Conservation (phyloP, 768 basidiomycete genomes). For the Suillus subaureus region DNA sequence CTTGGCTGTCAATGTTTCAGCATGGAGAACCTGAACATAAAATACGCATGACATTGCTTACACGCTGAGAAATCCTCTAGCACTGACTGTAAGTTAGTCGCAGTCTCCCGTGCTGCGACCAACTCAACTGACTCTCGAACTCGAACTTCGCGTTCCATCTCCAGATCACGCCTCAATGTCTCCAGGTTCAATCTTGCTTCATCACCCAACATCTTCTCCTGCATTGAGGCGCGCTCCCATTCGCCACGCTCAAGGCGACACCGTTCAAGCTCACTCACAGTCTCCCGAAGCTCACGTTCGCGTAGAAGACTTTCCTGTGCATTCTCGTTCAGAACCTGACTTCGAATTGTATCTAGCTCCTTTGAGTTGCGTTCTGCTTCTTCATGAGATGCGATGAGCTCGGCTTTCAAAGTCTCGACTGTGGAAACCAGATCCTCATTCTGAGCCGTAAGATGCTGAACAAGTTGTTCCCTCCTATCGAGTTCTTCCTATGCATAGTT, state of each 20-base stretch:
- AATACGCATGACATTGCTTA: conserved; percentile 39
- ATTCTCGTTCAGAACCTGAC: conserved; percentile 62
- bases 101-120: conserved; percentile 71
- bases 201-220: conserved; percentile 74
- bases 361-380: conserved; percentile 71
- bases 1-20: conserved; percentile 57
- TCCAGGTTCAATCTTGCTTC: conserved; percentile 63
- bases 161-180: conserved; percentile 61
- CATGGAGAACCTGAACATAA: neutral
- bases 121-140: conserved; percentile 58
- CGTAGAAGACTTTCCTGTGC: conserved; percentile 69
- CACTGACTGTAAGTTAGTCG: conserved; percentile 86
- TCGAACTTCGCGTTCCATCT: conserved; percentile 62
- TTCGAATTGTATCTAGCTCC: conserved; percentile 72
- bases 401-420: conserved; percentile 77
- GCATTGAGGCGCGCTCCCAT: conserved; percentile 60
- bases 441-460: conserved; percentile 76
- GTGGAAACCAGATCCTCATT: conserved; percentile 74
- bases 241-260: conserved; percentile 81
- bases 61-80: conserved; percentile 94
- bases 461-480: conserved; percentile 84
- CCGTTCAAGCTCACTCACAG: conserved; percentile 85
- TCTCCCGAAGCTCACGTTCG: conserved; percentile 82
- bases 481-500: conserved; percentile 86
- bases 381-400: conserved; percentile 73